Conservation (phyloP, 202 grass and related monocot species). For the Eragrostis tef region DNA sequence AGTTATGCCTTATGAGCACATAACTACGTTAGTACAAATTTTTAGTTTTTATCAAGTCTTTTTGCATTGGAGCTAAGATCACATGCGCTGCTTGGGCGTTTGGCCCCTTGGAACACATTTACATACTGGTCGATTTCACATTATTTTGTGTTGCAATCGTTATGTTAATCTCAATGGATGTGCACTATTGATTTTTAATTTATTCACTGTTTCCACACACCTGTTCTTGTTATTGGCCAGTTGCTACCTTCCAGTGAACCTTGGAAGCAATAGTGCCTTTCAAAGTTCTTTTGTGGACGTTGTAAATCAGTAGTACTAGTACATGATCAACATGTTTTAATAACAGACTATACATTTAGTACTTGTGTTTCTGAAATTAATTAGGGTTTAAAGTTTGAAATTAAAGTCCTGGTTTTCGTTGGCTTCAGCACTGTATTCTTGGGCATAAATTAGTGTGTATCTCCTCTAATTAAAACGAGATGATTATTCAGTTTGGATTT, state of each 20-base stretch:
- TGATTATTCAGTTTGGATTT: not conserved
- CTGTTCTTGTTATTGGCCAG: slow-evolving; percentile 4
- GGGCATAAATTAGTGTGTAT: not conserved
- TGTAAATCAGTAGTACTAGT: not conserved
- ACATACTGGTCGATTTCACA: slow-evolving; percentile 21
- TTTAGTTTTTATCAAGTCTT: slow-evolving; percentile 23
- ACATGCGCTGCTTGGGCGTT: not conserved
- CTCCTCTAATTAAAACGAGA: not conserved
- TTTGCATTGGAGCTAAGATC: slow-evolving; percentile 30
- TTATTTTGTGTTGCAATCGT: slow-evolving; percentile 12
- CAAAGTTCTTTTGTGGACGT: slow-evolving; percentile 7
- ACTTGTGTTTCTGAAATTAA: slow-evolving; percentile 25
- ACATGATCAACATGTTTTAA: slow-evolving; percentile 6
- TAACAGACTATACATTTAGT: slow-evolving; percentile 24
- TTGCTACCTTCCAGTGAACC: slow-evolving; percentile 9
- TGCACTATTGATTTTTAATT: not conserved
- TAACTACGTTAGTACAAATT: not conserved
- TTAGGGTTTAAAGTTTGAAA: not conserved
- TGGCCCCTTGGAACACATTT: slow-evolving; percentile 5
- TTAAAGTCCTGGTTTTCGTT: slow-evolving; percentile 4
- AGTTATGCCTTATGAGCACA: not conserved
- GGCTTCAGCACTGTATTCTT: not conserved
- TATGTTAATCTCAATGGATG: not conserved
- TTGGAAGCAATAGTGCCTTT: not conserved
- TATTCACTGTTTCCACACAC: slow-evolving; percentile 14